These are phyloP conservation scores for Solanum hybrid DNA, from an alignment of 305 asterid species.

Conservation along the genomic window DNA sequence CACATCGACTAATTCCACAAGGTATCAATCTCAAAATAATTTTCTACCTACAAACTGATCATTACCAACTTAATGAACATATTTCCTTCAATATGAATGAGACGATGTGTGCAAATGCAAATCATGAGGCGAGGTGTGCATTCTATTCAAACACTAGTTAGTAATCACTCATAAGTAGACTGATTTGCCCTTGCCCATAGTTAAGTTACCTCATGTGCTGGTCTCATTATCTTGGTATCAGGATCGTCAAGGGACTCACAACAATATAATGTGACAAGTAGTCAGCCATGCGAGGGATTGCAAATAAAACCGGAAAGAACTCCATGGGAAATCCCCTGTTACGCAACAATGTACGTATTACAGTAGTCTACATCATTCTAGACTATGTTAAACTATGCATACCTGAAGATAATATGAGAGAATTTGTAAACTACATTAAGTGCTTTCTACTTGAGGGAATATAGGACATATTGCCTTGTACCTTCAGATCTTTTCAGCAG, in stretches of 20 bases:
- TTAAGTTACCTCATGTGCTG: constrained; percentile 58
- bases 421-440: background rate
- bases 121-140: no score
- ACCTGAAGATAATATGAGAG: constrained; percentile 40
- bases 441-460: background rate
- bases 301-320: constrained; percentile 95
- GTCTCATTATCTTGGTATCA: constrained; percentile 95
- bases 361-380: background rate
- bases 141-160: no score
- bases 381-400: background rate
- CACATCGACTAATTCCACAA: background rate
- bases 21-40: background rate
- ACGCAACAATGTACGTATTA: background rate
- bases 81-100: no score
- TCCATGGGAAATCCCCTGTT: constrained; percentile 72
- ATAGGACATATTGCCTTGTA: background rate
- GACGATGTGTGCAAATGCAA: no score
- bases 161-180: no score
- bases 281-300: constrained; percentile 99
- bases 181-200: background rate
- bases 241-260: constrained; percentile 88
- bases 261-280: constrained; percentile 54
- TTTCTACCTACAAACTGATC: no score
- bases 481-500: no score
- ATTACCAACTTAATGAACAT: no score